Evolutionary conservation across 805 yeast genomes (phyloP), one percentile per base, ranked within the genome.

Genomic region (Saccharomycopsis synnaedendra): DNA sequence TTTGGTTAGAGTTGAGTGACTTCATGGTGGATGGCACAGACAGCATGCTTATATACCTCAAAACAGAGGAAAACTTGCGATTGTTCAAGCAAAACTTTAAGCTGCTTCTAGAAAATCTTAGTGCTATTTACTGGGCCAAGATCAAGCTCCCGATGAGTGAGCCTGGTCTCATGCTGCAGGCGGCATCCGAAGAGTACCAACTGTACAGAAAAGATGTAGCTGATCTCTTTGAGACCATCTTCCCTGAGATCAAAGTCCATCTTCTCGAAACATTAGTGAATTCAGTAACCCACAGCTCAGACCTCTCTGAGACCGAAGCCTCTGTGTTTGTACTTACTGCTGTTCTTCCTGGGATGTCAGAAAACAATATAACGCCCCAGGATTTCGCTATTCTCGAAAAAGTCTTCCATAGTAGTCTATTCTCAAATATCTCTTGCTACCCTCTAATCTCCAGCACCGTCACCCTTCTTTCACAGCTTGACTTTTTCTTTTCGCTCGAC

Each of bases 171-270:
- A 70, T 56, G 63, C 27, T 57, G 56, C 29, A 63, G 30, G 30
- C 49, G 8, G 37, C 45, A n/a, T 9, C 10, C 4, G 70, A 72
- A 27, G 94, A 82, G 54, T 85, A 88, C 57, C 63, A 64, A 28
- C 71, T 77, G 30, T 90, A 78, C 61, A 72, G 97, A 55, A 65
- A 76, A 33, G 90, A 83, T 52, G 82, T 83, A 6, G 74, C 82
- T 1, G 97, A 93, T 55, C 69, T 89, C 37, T 75, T 85, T 54
- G 93, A 87, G 47, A 68, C 77, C 0, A 63, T 82, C 1, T 85
- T 82, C 66, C 75, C 87, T 0, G 67, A 85, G 4, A 68, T 86
- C 36, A 85, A 84, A 37, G 47, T 61, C 0, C 64, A 70, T 1
- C 60, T 85, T 36, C 75, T 74, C 53, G 64, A 66, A 4, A 67